Evolutionary conservation across 2,329 filamentous ascomycete genomes (phyloP).

Genomic region (Sporothrix mexicana): DNA sequence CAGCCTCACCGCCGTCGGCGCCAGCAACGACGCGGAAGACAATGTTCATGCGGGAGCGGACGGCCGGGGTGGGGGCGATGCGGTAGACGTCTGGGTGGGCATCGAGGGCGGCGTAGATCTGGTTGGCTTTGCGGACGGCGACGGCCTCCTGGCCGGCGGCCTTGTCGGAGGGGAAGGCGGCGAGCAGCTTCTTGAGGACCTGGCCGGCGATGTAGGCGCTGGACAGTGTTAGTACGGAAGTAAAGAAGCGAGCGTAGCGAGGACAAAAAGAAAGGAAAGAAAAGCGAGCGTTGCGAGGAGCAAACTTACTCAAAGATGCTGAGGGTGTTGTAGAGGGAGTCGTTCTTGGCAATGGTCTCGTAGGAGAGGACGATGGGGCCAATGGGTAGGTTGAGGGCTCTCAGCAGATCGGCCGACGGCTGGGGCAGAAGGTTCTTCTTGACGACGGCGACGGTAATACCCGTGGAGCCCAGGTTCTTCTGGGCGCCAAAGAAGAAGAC

Average conservation of each 20-base stretch:
- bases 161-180: constrained; percentile 66
- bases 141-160: constrained; percentile 78
- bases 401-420: constrained; percentile 71
- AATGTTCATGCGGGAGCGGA: constrained; percentile 90
- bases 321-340: constrained; percentile 93
- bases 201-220: constrained; percentile 89
- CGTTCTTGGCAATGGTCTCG: constrained; percentile 86
- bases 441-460: constrained; percentile 84
- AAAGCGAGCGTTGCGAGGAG: neutral
- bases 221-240: neutral
- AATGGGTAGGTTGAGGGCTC: constrained; percentile 76
- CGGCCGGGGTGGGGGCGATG: constrained; percentile 75
- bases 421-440: constrained; percentile 80
- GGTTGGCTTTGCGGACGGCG: constrained; percentile 72
- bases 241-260: neutral
- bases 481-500: constrained; percentile 92
- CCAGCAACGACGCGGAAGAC: constrained; percentile 76
- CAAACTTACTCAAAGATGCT: constrained; percentile 81
- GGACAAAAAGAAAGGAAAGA: neutral
- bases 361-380: constrained; percentile 83
- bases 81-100: constrained; percentile 73
- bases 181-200: constrained; percentile 78
- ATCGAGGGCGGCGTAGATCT: constrained; percentile 81
- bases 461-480: constrained; percentile 89
- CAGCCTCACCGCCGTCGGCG: constrained; percentile 64